phyloP scores from a whole-genome alignment of 805 yeast species.

The Isabelozyma gotoi region DNA sequence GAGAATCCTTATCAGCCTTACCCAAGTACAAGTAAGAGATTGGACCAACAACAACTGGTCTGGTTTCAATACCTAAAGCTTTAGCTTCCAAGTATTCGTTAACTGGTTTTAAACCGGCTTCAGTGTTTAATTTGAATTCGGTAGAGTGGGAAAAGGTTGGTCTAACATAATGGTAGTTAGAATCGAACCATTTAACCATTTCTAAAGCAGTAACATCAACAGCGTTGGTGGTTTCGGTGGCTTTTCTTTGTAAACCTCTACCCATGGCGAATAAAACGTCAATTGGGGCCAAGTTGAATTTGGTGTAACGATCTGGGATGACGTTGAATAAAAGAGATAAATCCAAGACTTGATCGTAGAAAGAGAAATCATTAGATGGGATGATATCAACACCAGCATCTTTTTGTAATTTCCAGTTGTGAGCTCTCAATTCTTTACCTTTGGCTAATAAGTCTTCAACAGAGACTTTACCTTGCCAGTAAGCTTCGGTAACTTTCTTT shows the following conservation, averaged over 20 bases:
- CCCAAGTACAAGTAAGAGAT: constrained; percentile 93
- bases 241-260: constrained; percentile 98
- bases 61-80: constrained; percentile 91
- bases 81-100: constrained; percentile 98
- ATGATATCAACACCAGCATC: constrained; percentile 96
- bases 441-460: constrained; percentile 85
- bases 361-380: constrained; percentile 97
- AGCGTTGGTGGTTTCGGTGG: constrained; percentile 80
- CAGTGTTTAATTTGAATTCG: constrained; percentile 82
- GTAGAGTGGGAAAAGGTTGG: constrained; percentile 97
- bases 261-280: constrained; percentile 99
- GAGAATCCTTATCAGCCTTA: constrained; percentile 97
- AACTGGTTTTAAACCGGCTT: constrained; percentile 85
- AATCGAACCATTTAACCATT: constrained; percentile 99
- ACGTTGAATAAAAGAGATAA: constrained; percentile 90
- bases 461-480: constrained; percentile 94
- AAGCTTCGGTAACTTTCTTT: constrained; percentile 97
- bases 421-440: constrained; percentile 93
- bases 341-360: constrained; percentile 96
- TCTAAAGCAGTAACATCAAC: constrained; percentile 98
- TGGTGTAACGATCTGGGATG: constrained; percentile 94
- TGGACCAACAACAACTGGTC: constrained; percentile 97
- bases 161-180: constrained; percentile 99
- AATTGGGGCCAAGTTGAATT: constrained; percentile 82
- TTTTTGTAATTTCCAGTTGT: constrained; percentile 97